Evolutionary conservation across 2,329 filamentous ascomycete species (phyloP).

Genomic region (Alternaria arbusti): DNA sequence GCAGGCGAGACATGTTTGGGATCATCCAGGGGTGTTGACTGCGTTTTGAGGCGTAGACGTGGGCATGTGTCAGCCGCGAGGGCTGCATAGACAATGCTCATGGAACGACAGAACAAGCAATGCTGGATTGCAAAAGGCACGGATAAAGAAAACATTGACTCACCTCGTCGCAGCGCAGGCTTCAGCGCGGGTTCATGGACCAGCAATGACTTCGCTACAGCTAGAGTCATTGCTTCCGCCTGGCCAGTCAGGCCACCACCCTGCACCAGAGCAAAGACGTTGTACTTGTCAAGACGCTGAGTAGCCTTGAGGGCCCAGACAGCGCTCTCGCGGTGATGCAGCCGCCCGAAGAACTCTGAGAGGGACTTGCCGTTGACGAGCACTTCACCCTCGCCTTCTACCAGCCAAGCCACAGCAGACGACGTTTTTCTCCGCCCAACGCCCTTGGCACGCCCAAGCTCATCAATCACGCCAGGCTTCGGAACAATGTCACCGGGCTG

Average conservation of each 20-base stretch:
- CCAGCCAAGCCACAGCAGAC: slow-evolving; percentile 81
- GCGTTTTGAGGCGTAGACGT: slow-evolving; percentile 6
- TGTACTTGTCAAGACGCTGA: slow-evolving; percentile 90
- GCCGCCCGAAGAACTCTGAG: slow-evolving; percentile 78
- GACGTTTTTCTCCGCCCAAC: slow-evolving; percentile 88
- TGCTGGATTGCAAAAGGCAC: neutral
- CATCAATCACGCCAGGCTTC: slow-evolving; percentile 72
- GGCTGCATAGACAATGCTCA: neutral
- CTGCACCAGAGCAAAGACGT: slow-evolving; percentile 83
- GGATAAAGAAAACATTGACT: slow-evolving; percentile 48
- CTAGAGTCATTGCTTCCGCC: slow-evolving; percentile 91
- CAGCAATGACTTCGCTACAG: slow-evolving; percentile 83
- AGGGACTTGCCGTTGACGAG: slow-evolving; percentile 90
- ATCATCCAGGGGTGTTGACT: slow-evolving; percentile 10
- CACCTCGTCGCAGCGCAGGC: slow-evolving; percentile 85
- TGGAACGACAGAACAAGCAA: neutral
- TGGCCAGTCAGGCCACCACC: slow-evolving; percentile 95
- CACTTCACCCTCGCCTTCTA: slow-evolving; percentile 91
- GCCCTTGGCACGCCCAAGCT: slow-evolving; percentile 77
- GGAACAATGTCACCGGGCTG: slow-evolving; percentile 71
- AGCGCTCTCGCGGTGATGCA: slow-evolving; percentile 94
- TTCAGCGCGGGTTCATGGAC: slow-evolving; percentile 94
- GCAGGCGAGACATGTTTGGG: slow-evolving; percentile 13
- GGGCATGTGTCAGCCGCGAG: slow-evolving; percentile 3
- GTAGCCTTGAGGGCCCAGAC: slow-evolving; percentile 89